A percentile compares a stretch with the other conserved stretches of the same genome.
Conservation (phyloP, 345 rosid genomes). For the Eucalyptus paniculata region DNA sequence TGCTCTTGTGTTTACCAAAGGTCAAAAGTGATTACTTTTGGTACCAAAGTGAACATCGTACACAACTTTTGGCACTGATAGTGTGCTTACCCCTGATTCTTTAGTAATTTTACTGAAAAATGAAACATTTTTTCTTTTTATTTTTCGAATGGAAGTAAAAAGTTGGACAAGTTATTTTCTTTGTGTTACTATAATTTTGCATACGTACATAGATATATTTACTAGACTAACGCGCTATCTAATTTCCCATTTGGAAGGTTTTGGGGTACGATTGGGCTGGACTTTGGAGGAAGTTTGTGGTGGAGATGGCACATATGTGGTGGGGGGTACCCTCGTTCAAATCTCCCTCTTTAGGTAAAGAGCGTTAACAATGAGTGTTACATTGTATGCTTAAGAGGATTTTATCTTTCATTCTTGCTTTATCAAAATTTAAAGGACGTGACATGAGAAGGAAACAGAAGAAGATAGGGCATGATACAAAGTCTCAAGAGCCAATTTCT, state of each 20-base stretch:
- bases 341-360: conserved; percentile 3
- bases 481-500: background rate
- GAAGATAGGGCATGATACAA: background rate
- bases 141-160: no score
- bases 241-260: background rate
- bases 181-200: background rate
- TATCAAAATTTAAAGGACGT: background rate
- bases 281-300: background rate
- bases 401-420: background rate
- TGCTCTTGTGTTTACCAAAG: no score
- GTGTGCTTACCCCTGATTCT: no score
- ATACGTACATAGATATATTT: background rate
- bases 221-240: background rate
- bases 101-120: no score
- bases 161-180: no score
- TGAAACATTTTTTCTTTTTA: no score
- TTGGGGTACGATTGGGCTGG: conserved; percentile 4
- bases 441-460: background rate
- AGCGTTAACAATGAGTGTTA: background rate
- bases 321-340: conserved; percentile 3
- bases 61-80: no score
- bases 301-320: conserved; percentile 6
- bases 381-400: no score
- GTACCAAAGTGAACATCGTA: no score
- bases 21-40: no score